phyloP scores from a whole-genome alignment of 441 rosid genomes.

The Populus hybrid region DNA sequence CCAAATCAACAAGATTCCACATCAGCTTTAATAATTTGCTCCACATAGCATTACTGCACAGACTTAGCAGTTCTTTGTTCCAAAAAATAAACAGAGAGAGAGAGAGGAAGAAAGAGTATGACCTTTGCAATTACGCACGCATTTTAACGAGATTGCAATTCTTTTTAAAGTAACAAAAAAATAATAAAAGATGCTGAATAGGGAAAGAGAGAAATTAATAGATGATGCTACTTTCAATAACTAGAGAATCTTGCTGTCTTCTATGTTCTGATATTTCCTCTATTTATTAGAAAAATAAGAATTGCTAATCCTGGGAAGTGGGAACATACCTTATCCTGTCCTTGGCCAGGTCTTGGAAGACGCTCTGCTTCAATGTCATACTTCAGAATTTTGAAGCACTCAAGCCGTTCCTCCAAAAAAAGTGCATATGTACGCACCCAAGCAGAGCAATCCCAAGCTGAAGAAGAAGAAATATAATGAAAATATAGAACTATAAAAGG shows the following conservation, averaged over 20 bases:
- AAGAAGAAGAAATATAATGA: not conserved
- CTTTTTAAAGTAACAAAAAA: not conserved
- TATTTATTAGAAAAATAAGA: not conserved
- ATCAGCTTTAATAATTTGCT: not conserved
- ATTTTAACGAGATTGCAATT: not conserved
- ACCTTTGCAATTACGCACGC: not conserved
- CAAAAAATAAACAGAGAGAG: not conserved
- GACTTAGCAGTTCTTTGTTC: not conserved
- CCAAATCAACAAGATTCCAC: not conserved
- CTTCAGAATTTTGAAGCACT: conserved; percentile 83
- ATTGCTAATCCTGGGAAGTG: not conserved
- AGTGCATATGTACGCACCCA: conserved; percentile 98
- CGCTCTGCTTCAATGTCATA: conserved; percentile 95
- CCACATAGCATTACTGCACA: not conserved
- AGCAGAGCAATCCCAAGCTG: conserved; percentile 99
- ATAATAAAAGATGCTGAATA: not conserved
- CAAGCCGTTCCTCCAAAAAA: conserved; percentile 94
- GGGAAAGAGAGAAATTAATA: not conserved
- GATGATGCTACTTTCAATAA: not conserved
- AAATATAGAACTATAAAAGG: conserved; percentile 1
- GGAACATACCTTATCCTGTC: conserved; percentile 71
- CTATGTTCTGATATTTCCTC: conserved; percentile 3
- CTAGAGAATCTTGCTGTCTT: not conserved
- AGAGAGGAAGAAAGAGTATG: not conserved
- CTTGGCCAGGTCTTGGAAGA: conserved; percentile 73